phyloP scores from a whole-genome alignment of 1,284 basidiomycete species.

The Polyporus tsugae region DNA sequence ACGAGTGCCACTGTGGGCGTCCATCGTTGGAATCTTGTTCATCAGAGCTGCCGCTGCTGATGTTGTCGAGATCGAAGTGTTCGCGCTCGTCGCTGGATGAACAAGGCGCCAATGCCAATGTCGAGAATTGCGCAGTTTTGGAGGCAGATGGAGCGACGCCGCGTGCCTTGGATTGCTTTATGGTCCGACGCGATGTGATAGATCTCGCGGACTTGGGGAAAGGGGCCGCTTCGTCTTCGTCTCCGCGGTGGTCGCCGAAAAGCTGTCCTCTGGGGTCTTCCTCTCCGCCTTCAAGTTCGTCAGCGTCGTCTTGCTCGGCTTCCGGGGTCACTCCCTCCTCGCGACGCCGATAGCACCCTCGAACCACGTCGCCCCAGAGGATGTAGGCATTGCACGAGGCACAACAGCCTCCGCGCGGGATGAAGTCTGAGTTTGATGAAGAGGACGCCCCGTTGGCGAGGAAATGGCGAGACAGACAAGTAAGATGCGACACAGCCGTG shows the following conservation, averaged over 20 bases:
- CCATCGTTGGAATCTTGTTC: conserved; percentile 33
- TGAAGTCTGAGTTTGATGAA: conserved; percentile 43
- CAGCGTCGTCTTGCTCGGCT: conserved; percentile 36
- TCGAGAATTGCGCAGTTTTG: conserved; percentile 20
- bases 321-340: conserved; percentile 43
- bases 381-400: conserved; percentile 59
- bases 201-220: conserved; percentile 3
- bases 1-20: conserved; percentile 14
- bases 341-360: conserved; percentile 70
- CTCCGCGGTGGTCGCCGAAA: conserved; percentile 38
- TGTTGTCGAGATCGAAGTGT: conserved; percentile 44
- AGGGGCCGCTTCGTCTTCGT: conserved; percentile 24
- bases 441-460: conserved; percentile 39
- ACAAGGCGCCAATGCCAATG: conserved; percentile 10
- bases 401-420: conserved; percentile 74
- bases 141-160: conserved; percentile 9
- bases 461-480: conserved; percentile 73
- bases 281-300: conserved; percentile 32
- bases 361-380: conserved; percentile 80
- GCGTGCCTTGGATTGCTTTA: conserved; percentile 15
- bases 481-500: conserved; percentile 67
- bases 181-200: conserved; percentile 15
- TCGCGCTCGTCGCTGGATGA: conserved; percentile 35
- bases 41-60: conserved; percentile 38
- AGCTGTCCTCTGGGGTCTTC: conserved; percentile 34